Evolutionary conservation across 257 asterid species (phyloP), one percentile per base, ranked within the genome.

Genomic region (Solanum pimpinellifolium): DNA sequence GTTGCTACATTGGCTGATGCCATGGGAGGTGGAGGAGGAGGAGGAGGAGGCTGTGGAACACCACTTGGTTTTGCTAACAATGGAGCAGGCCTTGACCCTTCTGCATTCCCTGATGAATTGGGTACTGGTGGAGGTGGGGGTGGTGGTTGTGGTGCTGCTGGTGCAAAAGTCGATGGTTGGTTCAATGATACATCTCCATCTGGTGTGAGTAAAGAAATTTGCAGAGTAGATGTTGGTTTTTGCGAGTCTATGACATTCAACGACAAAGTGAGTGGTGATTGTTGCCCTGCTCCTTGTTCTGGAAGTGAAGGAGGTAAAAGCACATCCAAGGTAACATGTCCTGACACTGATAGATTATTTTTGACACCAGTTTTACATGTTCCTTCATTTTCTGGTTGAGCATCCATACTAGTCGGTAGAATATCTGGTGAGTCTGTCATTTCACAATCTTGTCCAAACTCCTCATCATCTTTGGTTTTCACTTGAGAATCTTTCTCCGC

Each of bases 51-150:
- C n/a, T 86, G 86, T 49, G 91, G 89, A 52, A 91, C 59, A 86
- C 44, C 88, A 73, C 18, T 86, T 49, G 49, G 52, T 23, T 86
- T 82, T 56, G 59, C 27, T 73, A 42, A 25, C 37, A 69, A 31
- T 70, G 69, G 56, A 70, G 83, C 47, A 37, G 39, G 52, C 20
- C 41, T 66, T 18, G 87, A 41, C 87, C 39, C 81, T 84, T 66
- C 85, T 31, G 81, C 21, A 42, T 84, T 47, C 78, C 31, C 42
- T 42, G 87, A 68, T 84, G 66, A 70, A 84, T 27, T 62, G 47
- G 49, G 29, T 47, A 47, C 85, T 47, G 90, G 88, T 29, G 92
- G 89, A 12, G 93, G 93, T 1, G 93, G 88, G 11, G 90, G 88
- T 6, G 89, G 27, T 74, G 88, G 86, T 21, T 84, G 89, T 35